These are phyloP conservation scores for Gossypium schwendimanii DNA, from an alignment of 441 rosid genomes.

Conservation along the genomic window DNA sequence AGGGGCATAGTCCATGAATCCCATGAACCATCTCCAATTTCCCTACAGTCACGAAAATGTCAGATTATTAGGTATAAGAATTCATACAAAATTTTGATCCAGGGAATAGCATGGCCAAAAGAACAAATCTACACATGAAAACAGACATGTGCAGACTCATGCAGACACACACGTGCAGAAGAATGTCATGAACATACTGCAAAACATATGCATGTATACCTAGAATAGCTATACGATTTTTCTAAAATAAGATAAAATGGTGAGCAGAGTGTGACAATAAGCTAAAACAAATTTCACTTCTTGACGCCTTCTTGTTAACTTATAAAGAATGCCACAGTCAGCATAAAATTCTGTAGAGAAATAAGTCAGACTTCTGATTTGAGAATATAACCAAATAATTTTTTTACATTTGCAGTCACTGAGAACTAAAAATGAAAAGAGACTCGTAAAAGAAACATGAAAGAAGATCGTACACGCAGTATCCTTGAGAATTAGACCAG, in stretches of 20 bases:
- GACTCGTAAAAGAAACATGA: neutral
- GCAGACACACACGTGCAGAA: neutral
- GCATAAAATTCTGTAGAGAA: neutral
- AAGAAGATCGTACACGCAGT: conserved; percentile 56
- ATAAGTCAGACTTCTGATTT: neutral
- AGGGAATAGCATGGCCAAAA: neutral
- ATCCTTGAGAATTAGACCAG: conserved; percentile 67
- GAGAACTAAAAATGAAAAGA: neutral
- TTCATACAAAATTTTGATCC: neutral
- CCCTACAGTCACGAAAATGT: conserved; percentile 30
- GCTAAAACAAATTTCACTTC: neutral
- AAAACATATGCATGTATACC: neutral
- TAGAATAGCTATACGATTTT: neutral
- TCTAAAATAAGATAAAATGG: neutral
- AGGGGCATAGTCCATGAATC: conserved; percentile 92
- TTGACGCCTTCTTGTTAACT: neutral
- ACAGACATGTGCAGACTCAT: neutral
- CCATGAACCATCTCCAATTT: conserved; percentile 85
- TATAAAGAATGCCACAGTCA: neutral
- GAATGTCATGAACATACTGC: neutral
- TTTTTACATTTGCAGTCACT: neutral
- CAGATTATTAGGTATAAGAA: neutral
- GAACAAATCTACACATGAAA: neutral
- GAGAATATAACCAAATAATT: neutral
- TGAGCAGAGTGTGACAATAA: neutral